These are phyloP conservation scores for Gaeumannomyces sp. DNA, from an alignment of 2,329 filamentous ascomycete genomes.

Conservation along the genomic window DNA sequence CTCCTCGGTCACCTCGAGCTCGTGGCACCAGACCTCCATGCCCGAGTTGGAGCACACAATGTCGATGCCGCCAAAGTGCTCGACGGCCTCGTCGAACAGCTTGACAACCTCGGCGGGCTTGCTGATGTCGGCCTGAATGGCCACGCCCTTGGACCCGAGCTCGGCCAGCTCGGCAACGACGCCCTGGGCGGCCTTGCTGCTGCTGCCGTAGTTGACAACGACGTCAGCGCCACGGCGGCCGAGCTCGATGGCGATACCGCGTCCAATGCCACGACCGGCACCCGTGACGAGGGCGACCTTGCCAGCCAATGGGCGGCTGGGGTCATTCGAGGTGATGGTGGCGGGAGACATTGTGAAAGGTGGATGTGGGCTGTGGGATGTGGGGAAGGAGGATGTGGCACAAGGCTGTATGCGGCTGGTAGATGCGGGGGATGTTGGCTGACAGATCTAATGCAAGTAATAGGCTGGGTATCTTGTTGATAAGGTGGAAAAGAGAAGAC, in stretches of 20 bases:
- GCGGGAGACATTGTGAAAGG: conserved; percentile 12
- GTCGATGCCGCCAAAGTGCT: conserved; percentile 63
- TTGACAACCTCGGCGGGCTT: conserved; percentile 50
- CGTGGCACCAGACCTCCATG: conserved; percentile 65
- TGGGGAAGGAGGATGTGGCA: neutral
- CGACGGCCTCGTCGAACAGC: conserved; percentile 60
- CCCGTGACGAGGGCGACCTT: conserved; percentile 59
- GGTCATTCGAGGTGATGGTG: conserved; percentile 7
- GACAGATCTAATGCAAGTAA: neutral
- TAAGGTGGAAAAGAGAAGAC: neutral
- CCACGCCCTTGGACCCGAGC: conserved; percentile 51
- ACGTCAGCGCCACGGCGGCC: conserved; percentile 58
- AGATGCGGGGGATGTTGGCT: neutral
- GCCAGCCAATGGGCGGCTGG: conserved; percentile 29
- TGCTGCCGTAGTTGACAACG: conserved; percentile 61
- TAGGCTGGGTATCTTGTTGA: neutral
- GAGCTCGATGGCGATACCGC: conserved; percentile 61
- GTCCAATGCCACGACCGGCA: conserved; percentile 59
- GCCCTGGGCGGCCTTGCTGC: conserved; percentile 47
- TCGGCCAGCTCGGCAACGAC: conserved; percentile 48
- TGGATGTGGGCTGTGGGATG: neutral
- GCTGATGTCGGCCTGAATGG: conserved; percentile 60
- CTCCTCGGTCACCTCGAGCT: conserved; percentile 62
- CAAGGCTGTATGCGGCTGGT: too few species aligned
- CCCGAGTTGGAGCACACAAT: conserved; percentile 69